Evolutionary conservation across 140 eudicot genomes (phyloP), one percentile per base, ranked within the genome.

Genomic region (Cichorium intybus): DNA sequence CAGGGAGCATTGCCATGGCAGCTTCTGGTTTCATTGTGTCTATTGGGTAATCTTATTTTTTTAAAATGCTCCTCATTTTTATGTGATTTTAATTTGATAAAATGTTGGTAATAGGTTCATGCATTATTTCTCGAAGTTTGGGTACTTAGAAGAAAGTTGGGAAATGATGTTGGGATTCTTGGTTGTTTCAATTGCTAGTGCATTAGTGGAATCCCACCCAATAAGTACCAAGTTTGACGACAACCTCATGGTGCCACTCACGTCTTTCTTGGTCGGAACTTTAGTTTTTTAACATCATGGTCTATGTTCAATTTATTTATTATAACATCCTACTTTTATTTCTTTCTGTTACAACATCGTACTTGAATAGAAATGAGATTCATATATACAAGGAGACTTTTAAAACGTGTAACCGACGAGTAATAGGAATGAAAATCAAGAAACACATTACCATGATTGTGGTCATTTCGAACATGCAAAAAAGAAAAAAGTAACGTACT

Each of bases 131-230:
- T 81, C 89, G 66, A 75, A 56, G 62, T 91, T 91, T 64, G 98
- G 98, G n/a, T 91, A 78, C 73, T 59, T 91, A 31, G 74, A 81
- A 60, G 89, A 76, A 75, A 91, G 91, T 49, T 79, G 80, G 80
- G 64, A 75, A 66, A 82, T 81, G 95, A 80, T 82, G 1, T 61
- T 77, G 1, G 85, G 95, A 7, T 87, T 85, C 75, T 79, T 91
- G 72, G 64, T 69, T 33, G 85, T 85, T 59, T 87, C 98, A 39
- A 22, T 91, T 61, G 87, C 80, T 17, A 56, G 95, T 47, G 70
- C 96, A n/a, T 61, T 91, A 75, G 95, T 87, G 10, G 98, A 91
- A 77, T 91, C 98, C 43, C 96, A 84, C 72, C 97, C 97, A 28
- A 45, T 87, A 67, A 91, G 98, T 81, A 85, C 87, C 12, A 81